Evolutionary conservation across 2,329 filamentous ascomycete genomes (phyloP), one percentile per base, ranked within the genome.

Genomic region (Aureobasidium sp.): DNA sequence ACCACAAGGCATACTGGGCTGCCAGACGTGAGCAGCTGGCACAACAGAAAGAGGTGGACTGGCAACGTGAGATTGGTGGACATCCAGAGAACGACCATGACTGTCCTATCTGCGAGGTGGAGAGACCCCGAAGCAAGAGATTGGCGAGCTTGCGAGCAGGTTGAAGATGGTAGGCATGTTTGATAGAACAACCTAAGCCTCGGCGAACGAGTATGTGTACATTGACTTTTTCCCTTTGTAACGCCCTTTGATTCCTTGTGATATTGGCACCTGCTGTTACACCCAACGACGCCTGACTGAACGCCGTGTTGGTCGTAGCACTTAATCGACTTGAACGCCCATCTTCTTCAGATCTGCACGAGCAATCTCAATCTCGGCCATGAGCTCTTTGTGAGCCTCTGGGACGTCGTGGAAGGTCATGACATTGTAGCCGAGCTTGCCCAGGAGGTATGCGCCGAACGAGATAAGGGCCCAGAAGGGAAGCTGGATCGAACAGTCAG

Each of bases 321-420:
- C 69, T 78, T 80, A 87, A 80, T 96, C 88, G 64, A 93, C 87
- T 67, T 88, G 85, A 44, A 95, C 89, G 9, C 90, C 90, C 74
- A 88, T 84, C 63, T 80, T 80, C 72, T 84, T 84, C 74, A 95
- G 77, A 69, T 95, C 90, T 65, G 78, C 78, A 79, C 88, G 87
- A 66, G 90, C 90, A 75, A 86, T 68, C 66, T 90, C 83, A 72
- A 95, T 94, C 78, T 97, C 89, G 69, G 79, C 81, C 82, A 94
- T 91, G 69, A 99, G 80, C 78, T 97, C 92, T 73, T 87, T 85
- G 77, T 97, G 89, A 58, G 94, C 94, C 65, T 90, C 84, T 61
- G 93, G 92, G 53, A 95, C 91, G 76, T 97, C 92, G 81, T 96
- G 94, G 83, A 99, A 99, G 62, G 91, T 96, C 73, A 96, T 82